Conservation (phyloP, 2,329 filamentous ascomycete genomes). For the Hirsutella rhossiliensis region DNA sequence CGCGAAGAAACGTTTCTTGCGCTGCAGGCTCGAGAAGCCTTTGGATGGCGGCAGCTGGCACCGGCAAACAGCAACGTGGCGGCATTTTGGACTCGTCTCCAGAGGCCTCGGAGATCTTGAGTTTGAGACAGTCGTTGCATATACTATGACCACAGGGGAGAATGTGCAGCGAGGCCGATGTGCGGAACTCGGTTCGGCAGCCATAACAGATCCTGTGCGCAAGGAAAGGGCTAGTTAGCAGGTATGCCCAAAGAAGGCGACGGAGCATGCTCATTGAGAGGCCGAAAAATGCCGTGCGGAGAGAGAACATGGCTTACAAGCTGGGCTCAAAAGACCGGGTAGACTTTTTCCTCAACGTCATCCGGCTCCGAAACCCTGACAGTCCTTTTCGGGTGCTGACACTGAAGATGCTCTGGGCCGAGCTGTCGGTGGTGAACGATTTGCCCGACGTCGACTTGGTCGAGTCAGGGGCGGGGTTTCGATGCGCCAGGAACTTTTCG, state of each 20-base stretch:
- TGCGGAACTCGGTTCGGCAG: constrained; percentile 41
- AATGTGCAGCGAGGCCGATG: constrained; percentile 29
- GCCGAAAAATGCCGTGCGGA: background rate
- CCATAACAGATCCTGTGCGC: constrained; percentile 39
- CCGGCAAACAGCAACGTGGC: constrained; percentile 46
- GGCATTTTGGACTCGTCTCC: constrained; percentile 49
- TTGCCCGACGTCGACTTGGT: constrained; percentile 22
- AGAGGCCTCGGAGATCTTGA: constrained; percentile 41
- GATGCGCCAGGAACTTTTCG: constrained; percentile 35
- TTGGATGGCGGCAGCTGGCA: constrained; percentile 37
- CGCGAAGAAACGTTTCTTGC: constrained; percentile 42
- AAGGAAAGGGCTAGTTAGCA: background rate
- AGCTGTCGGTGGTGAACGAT: constrained; percentile 14
- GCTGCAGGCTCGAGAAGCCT: constrained; percentile 36
- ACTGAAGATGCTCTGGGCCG: constrained; percentile 30
- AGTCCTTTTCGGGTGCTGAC: constrained; percentile 32
- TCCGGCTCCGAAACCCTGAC: constrained; percentile 28
- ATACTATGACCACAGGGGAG: constrained; percentile 47
- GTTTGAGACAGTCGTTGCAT: constrained; percentile 40
- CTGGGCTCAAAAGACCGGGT: constrained; percentile 17
- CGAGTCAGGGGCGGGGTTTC: constrained; percentile 30
- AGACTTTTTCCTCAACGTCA: constrained; percentile 29
- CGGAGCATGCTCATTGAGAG: background rate
- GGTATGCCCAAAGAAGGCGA: background rate
- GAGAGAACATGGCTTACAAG: constrained; percentile 11